Evolutionary conservation across 2,329 filamentous ascomycete species (phyloP).

Genomic region (Ascochyta viciae-villosae): DNA sequence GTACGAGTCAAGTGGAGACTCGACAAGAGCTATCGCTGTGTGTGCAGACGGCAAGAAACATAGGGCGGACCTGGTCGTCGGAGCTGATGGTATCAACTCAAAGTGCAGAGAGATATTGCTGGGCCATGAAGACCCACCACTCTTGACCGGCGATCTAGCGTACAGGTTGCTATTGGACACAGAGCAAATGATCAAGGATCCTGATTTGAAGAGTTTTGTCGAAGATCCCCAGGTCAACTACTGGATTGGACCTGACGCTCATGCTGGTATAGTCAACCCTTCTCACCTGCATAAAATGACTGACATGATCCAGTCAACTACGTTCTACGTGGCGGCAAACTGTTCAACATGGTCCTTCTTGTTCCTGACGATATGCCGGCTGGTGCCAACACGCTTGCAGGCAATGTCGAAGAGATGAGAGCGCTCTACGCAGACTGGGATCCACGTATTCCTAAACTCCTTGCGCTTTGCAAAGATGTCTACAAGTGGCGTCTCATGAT

Average conservation of each 20-base stretch:
- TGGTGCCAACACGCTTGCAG: conserved; percentile 54
- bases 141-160: conserved; percentile 59
- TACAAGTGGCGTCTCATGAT: conserved; percentile 69
- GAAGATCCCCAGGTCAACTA: conserved; percentile 60
- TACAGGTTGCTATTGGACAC: conserved; percentile 58
- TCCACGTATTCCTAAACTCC: conserved; percentile 60
- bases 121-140: conserved; percentile 55
- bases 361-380: conserved; percentile 60
- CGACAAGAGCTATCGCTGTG: conserved; percentile 48
- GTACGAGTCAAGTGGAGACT: conserved; percentile 35
- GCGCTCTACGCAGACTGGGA: conserved; percentile 65
- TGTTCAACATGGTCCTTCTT: conserved; percentile 61
- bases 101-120: conserved; percentile 55
- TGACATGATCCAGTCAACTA: conserved; percentile 54
- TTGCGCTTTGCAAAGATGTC: conserved; percentile 64
- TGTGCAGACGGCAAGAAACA: conserved; percentile 48
- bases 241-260: conserved; percentile 61
- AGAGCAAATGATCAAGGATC: conserved; percentile 56
- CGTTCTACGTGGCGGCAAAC: conserved; percentile 55
- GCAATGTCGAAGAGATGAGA: conserved; percentile 62
- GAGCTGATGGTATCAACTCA: conserved; percentile 58
- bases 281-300: not conserved
- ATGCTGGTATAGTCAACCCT: conserved; percentile 42
- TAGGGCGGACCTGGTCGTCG: conserved; percentile 56
- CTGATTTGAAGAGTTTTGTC: conserved; percentile 55